Evolutionary conservation across 495 filamentous ascomycete genomes (phyloP).

Genomic region (Xylona heveae): DNA sequence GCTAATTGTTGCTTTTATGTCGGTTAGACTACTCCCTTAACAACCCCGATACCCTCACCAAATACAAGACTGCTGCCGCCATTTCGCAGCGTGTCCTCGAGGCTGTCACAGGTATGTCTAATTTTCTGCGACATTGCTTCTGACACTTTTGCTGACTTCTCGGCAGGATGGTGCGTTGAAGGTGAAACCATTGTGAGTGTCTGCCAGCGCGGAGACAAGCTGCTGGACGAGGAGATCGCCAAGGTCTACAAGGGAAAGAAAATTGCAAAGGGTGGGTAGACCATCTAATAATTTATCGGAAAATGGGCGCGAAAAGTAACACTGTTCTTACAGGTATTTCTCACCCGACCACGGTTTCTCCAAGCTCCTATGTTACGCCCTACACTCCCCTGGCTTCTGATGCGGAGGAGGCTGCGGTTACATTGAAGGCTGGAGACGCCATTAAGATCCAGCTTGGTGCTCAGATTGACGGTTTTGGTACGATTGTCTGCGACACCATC

Average conservation of each 20-base stretch:
- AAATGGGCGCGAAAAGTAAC: not conserved
- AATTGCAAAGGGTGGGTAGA: conserved; percentile 52
- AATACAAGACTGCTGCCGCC: conserved; percentile 88
- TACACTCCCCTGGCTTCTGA: conserved; percentile 85
- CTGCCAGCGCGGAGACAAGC: conserved; percentile 87
- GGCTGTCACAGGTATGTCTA: conserved; percentile 41
- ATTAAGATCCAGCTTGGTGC: conserved; percentile 95
- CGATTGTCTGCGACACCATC: conserved; percentile 88
- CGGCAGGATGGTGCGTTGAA: conserved; percentile 50
- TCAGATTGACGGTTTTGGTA: conserved; percentile 92
- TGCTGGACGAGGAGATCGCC: conserved; percentile 75
- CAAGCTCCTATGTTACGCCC: conserved; percentile 82
- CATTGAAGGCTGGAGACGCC: conserved; percentile 63
- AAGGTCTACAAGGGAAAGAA: conserved; percentile 99
- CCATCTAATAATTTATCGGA: conserved; percentile 1
- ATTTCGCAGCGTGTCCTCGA: conserved; percentile 92
- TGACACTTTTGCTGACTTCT: conserved; percentile 8
- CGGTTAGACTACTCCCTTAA: conserved; percentile 88
- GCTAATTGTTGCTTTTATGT: too few species aligned
- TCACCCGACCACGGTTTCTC: conserved; percentile 91
- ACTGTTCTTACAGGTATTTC: conserved; percentile 38
- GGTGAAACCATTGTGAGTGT: conserved; percentile 80
- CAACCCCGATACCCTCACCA: conserved; percentile 94
- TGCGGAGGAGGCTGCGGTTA: conserved; percentile 53
- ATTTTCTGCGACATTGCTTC: conserved; percentile 1